phyloP scores from a whole-genome alignment of 345 rosid species.

The Brassica nigra region DNA sequence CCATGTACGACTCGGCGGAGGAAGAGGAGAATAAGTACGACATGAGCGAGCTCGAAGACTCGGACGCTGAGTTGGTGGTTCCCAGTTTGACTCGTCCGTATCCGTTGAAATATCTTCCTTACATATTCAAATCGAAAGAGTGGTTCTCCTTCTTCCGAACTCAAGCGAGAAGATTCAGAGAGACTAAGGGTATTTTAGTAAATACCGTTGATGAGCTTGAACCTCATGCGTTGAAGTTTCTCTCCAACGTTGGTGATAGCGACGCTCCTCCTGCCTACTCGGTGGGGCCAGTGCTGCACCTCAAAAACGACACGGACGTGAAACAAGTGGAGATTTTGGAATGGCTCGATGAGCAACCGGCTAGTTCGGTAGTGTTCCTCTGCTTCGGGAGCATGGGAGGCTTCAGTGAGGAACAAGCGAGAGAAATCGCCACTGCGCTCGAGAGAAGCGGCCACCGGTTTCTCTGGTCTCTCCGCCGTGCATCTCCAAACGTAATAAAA shows the following conservation, averaged over 20 bases:
- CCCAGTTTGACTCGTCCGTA: conserved; percentile 40
- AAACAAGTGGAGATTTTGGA: conserved; percentile 32
- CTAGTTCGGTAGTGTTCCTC: conserved; percentile 55
- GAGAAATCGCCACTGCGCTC: conserved; percentile 47
- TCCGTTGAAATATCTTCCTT: conserved; percentile 44
- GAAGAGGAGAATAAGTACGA: not conserved
- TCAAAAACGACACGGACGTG: conserved; percentile 11
- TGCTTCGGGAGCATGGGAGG: conserved; percentile 72
- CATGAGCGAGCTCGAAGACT: conserved; percentile 38
- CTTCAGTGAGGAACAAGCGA: conserved; percentile 48
- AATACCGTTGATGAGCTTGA: conserved; percentile 54
- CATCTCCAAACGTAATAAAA: not conserved
- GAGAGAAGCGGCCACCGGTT: conserved; percentile 47
- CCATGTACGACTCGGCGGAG: conserved; percentile 10
- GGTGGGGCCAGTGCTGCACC: conserved; percentile 53
- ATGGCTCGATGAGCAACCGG: conserved; percentile 63
- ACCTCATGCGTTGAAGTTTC: conserved; percentile 31
- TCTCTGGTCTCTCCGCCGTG: conserved; percentile 57
- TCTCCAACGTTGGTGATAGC: not conserved
- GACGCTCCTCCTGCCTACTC: conserved; percentile 41
- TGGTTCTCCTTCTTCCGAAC: not conserved
- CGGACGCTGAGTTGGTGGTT: conserved; percentile 37
- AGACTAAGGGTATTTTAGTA: conserved; percentile 48
- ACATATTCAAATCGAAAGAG: not conserved
- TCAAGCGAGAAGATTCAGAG: conserved; percentile 31